Conservation (phyloP, 768 basidiomycete genomes). For the Russula griseocarnosa region DNA sequence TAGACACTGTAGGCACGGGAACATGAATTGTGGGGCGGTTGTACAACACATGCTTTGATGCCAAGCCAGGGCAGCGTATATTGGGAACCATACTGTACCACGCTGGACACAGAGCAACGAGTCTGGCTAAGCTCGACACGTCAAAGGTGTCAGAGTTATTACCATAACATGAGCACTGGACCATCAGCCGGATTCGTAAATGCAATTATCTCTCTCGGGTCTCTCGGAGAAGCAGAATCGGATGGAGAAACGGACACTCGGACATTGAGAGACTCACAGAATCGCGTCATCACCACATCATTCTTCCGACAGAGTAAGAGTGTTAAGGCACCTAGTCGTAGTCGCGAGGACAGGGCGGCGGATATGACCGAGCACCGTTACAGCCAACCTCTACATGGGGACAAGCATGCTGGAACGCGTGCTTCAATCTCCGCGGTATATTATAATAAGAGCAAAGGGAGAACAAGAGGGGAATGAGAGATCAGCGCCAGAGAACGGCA, state of each 20-base stretch:
- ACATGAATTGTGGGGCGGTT: neutral
- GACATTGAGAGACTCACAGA: neutral
- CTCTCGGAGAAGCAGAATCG: constrained; percentile 2
- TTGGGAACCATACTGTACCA: neutral
- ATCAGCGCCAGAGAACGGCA: constrained; percentile 1
- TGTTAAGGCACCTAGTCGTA: neutral
- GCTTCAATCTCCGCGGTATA: constrained; percentile 12
- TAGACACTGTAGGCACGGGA: constrained; percentile 5
- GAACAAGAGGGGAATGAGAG: neutral
- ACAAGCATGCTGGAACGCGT: neutral
- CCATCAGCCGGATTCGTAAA: neutral
- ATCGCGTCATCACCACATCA: neutral
- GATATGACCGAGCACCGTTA: constrained; percentile 1
- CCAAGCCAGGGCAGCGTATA: neutral
- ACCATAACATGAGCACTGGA: neutral
- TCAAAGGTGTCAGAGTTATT: neutral
- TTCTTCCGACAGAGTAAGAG: neutral
- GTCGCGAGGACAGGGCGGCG: constrained; percentile 3
- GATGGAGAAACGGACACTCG: constrained; percentile 2
- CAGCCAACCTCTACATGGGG: neutral
- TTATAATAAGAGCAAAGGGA: neutral
- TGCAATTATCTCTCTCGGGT: neutral
- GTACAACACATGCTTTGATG: neutral
- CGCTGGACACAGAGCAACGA: neutral
- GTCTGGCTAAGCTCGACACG: neutral